These are phyloP conservation scores for Hypoxylon sp. DNA, from an alignment of 2,329 filamentous ascomycete genomes.

Conservation along the genomic window DNA sequence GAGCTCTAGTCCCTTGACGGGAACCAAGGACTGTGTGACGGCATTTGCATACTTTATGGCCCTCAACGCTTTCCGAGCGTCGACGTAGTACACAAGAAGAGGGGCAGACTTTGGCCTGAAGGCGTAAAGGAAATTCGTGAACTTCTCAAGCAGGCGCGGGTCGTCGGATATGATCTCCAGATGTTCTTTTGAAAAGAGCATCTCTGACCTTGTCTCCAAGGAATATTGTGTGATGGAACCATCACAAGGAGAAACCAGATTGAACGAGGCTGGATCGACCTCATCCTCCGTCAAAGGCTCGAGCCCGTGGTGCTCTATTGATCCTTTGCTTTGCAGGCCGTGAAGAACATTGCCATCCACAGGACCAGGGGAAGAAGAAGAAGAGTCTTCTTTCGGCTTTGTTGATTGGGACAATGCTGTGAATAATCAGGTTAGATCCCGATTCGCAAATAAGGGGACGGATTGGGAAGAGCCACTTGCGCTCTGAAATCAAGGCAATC, in stretches of 20 bases:
- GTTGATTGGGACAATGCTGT: slow-evolving; percentile 46
- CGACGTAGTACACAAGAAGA: slow-evolving; percentile 77
- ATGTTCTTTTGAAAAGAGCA: slow-evolving; percentile 75
- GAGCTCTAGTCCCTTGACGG: slow-evolving; percentile 68
- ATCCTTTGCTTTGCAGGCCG: slow-evolving; percentile 47
- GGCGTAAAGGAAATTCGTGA: slow-evolving; percentile 74
- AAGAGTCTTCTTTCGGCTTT: slow-evolving; percentile 48
- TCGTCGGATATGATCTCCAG: slow-evolving; percentile 74
- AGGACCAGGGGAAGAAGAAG: slow-evolving; percentile 46
- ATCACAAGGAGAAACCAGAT: slow-evolving; percentile 60
- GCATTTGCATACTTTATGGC: slow-evolving; percentile 80
- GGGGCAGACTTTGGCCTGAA: slow-evolving; percentile 73
- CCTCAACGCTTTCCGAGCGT: slow-evolving; percentile 76
- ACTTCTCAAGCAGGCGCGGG: slow-evolving; percentile 71
- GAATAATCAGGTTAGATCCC: slow-evolving; percentile 9
- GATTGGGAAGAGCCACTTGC: not conserved
- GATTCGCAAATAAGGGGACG: not conserved
- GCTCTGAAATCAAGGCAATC: not conserved
- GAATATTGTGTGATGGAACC: slow-evolving; percentile 58
- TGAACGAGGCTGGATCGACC: slow-evolving; percentile 55
- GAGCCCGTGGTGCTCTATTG: slow-evolving; percentile 50
- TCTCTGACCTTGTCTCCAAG: slow-evolving; percentile 73
- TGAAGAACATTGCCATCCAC: slow-evolving; percentile 33
- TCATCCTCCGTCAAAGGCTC: slow-evolving; percentile 55
- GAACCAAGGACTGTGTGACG: slow-evolving; percentile 70